phyloP scores from a whole-genome alignment of 257 asterid genomes.

The Solanum bulbocastanum region DNA sequence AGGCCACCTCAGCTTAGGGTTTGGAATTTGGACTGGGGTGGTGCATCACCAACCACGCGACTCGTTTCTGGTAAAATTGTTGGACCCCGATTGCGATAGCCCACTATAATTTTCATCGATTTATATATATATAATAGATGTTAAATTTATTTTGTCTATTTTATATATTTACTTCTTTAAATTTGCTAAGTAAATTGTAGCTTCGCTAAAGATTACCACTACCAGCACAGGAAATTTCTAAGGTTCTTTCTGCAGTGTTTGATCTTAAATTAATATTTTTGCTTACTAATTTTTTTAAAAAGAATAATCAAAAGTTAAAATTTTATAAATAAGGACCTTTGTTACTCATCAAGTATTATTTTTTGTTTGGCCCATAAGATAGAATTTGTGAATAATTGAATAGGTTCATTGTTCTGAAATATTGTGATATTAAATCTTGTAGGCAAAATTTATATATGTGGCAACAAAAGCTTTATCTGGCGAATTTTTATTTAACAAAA shows the following conservation, averaged over 20 bases:
- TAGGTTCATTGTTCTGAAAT: not conserved
- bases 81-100: slow-evolving; percentile 68
- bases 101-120: slow-evolving; percentile 12
- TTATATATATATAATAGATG: no score
- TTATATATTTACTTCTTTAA: no score
- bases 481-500: not conserved
- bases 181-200: not conserved
- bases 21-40: slow-evolving; percentile 16
- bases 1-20: slow-evolving; percentile 30
- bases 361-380: no score
- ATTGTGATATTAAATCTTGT: not conserved
- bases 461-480: not conserved
- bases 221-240: not conserved
- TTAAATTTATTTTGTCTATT: no score
- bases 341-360: not conserved
- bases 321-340: no score
- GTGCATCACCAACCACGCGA: slow-evolving; percentile 40
- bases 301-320: no score
- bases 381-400: no score
- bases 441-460: not conserved
- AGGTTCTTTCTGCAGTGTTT: not conserved
- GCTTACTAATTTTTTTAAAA: no score
- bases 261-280: no score
- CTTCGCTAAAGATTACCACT: not conserved
- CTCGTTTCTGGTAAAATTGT: slow-evolving; percentile 59